Evolutionary conservation across 139 green algal genomes (phyloP), one percentile per base, ranked within the genome.

Genomic region (Desmodesmus armatus): DNA sequence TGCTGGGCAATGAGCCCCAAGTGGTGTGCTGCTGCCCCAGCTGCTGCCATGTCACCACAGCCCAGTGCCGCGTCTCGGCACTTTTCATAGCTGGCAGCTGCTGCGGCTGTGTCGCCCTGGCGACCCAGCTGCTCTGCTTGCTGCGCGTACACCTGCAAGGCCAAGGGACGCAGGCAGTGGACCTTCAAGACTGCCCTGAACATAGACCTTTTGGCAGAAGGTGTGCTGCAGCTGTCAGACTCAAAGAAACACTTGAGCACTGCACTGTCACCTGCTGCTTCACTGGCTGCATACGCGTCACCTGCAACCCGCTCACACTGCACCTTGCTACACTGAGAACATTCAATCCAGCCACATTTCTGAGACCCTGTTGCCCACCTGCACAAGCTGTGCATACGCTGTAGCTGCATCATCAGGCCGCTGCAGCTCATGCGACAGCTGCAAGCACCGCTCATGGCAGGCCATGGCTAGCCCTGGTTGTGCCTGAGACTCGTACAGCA

Each of bases 401-500:
- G 62, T 47, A 35, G 47, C 62, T 13, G 49, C 80, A 67, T 85
- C 80, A 25, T 67, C 80, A 35, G 23, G 66, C 66, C 80, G 80
- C 47, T 75, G 43, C 67, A 78, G 80, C 51, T 71, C 33, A 25
- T 15, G 40, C 5, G 88, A 88, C n/a, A 92, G 85, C 29, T 84
- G 17, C 33, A 94, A 63, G 9, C 90, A 84, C 3, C 85, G 67
- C 79, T 94, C 90, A 62, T 95, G 91, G 82, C 91, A 92, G 2
- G 75, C 67, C 15, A 93, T 86, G 9, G 92, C 92, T 25, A 87
- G 70, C 19, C 58, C 19, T 7, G 85, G 82, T 25, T 94, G 77
- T 37, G 74, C 37, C 55, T 93, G 83, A 47, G 90, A 78, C 84
- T 94, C 89, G 55, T 93, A 91, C 53, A 93, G 78, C 39, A 93